Conservation (phyloP, 768 basidiomycete genomes). For the Pleurotus citrinopileatus region DNA sequence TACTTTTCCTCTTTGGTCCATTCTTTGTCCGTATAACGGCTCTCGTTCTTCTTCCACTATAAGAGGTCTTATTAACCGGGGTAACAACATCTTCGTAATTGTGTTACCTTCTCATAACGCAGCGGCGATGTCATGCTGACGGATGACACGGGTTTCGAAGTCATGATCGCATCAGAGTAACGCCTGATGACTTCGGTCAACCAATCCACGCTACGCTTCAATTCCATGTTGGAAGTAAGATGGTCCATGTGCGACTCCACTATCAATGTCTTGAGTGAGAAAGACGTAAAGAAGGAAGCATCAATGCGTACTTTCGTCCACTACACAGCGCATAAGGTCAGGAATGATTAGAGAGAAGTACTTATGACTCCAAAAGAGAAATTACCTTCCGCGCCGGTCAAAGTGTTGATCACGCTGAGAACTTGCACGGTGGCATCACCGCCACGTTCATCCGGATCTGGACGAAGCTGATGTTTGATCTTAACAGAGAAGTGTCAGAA, state of each 20-base stretch:
- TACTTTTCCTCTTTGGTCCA: slow-evolving; percentile 70
- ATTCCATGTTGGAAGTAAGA: slow-evolving; percentile 49
- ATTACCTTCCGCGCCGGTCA: slow-evolving; percentile 69
- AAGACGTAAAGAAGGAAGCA: background rate
- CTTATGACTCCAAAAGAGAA: slow-evolving; percentile 20
- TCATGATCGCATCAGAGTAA: slow-evolving; percentile 65
- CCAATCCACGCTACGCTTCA: slow-evolving; percentile 74
- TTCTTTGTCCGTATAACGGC: slow-evolving; percentile 62
- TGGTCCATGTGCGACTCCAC: slow-evolving; percentile 56
- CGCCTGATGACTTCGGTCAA: slow-evolving; percentile 72
- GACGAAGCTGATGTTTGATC: slow-evolving; percentile 14
- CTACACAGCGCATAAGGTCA: slow-evolving; percentile 36
- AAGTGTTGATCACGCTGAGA: slow-evolving; percentile 58
- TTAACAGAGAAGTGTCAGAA: background rate
- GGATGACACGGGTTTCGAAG: slow-evolving; percentile 51
- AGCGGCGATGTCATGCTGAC: slow-evolving; percentile 62
- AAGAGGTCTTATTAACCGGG: background rate
- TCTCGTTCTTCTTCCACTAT: slow-evolving; percentile 75
- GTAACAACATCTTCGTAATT: background rate
- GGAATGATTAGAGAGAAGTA: slow-evolving; percentile 21
- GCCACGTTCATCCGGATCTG: slow-evolving; percentile 63
- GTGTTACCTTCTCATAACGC: slow-evolving; percentile 61
- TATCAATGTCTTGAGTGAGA: background rate
- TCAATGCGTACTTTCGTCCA: slow-evolving; percentile 49
- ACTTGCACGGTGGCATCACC: slow-evolving; percentile 74